Evolutionary conservation across 768 basidiomycete species (phyloP).

Genomic region (Paxillus involutus): DNA sequence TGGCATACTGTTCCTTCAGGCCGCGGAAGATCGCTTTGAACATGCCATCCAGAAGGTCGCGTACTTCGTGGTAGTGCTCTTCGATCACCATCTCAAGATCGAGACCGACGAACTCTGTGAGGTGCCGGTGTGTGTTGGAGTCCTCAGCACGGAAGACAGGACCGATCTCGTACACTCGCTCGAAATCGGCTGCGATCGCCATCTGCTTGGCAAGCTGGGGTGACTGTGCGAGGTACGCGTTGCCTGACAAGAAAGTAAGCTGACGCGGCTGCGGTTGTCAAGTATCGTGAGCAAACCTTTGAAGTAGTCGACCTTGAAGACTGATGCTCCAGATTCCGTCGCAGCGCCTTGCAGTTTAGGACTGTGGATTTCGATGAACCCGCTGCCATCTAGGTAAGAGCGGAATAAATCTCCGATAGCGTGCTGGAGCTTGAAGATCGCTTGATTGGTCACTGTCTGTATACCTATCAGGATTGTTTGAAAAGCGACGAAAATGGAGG

Average conservation of each 20-base stretch:
- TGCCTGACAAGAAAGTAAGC: conserved; percentile 47
- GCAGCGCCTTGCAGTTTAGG: conserved; percentile 97
- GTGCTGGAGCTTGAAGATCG: conserved; percentile 89
- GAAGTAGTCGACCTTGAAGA: conserved; percentile 98
- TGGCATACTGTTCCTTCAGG: conserved; percentile 69
- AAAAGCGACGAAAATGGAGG: background rate
- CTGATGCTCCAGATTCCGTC: conserved; percentile 94
- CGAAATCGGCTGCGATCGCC: conserved; percentile 98
- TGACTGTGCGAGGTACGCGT: conserved; percentile 92
- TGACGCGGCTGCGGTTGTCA: background rate
- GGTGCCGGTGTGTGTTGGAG: conserved; percentile 94
- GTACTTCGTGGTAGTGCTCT: conserved; percentile 97
- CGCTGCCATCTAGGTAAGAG: conserved; percentile 65
- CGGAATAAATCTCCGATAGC: conserved; percentile 90
- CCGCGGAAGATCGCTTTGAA: conserved; percentile 86
- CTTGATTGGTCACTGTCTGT: conserved; percentile 93
- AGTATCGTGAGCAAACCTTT: conserved; percentile 53
- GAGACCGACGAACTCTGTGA: conserved; percentile 98
- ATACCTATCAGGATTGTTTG: conserved; percentile 8
- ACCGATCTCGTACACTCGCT: conserved; percentile 96
- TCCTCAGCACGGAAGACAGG: conserved; percentile 97
- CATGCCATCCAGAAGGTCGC: conserved; percentile 88
- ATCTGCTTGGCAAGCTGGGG: conserved; percentile 99
- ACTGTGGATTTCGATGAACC: conserved; percentile 94
- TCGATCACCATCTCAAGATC: conserved; percentile 99